These are phyloP conservation scores for Jatropha podagrica DNA, from an alignment of 441 rosid genomes.

Conservation along the genomic window DNA sequence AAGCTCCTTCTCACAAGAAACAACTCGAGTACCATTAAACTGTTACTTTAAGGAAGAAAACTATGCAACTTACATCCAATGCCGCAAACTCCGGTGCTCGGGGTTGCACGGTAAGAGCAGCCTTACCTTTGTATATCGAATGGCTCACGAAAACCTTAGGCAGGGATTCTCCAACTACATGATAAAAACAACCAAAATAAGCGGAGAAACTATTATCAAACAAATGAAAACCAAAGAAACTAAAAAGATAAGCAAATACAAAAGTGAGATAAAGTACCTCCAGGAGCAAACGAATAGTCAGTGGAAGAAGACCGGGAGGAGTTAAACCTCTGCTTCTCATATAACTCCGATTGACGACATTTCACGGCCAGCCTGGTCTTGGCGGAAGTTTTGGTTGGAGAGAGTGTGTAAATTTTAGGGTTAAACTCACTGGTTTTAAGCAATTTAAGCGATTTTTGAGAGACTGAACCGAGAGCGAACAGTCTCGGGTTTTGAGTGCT, in stretches of 20 bases:
- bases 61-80: slow-evolving; percentile 50
- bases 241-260: not conserved
- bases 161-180: slow-evolving; percentile 43
- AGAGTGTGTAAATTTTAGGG: slow-evolving; percentile 19
- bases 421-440: not conserved
- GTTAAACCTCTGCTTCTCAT: slow-evolving; percentile 38
- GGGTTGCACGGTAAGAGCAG: slow-evolving; percentile 83
- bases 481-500: slow-evolving; percentile 33
- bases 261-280: slow-evolving; percentile 17
- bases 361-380: slow-evolving; percentile 37
- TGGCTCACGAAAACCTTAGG: slow-evolving; percentile 68
- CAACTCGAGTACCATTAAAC: not conserved
- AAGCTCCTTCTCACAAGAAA: not conserved
- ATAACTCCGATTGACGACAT: slow-evolving; percentile 65
- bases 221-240: not conserved
- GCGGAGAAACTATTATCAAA: not conserved
- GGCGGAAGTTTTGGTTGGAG: slow-evolving; percentile 21
- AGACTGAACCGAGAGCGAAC: slow-evolving; percentile 11
- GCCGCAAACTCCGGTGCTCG: slow-evolving; percentile 76
- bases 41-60: not conserved
- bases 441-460: not conserved
- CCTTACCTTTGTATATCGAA: slow-evolving; percentile 95
- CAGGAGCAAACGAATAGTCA: slow-evolving; percentile 27
- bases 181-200: slow-evolving; percentile 17
- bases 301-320: slow-evolving; percentile 29